phyloP scores from a whole-genome alignment of 1,139 yeast species.

The Candida freyschussii region DNA sequence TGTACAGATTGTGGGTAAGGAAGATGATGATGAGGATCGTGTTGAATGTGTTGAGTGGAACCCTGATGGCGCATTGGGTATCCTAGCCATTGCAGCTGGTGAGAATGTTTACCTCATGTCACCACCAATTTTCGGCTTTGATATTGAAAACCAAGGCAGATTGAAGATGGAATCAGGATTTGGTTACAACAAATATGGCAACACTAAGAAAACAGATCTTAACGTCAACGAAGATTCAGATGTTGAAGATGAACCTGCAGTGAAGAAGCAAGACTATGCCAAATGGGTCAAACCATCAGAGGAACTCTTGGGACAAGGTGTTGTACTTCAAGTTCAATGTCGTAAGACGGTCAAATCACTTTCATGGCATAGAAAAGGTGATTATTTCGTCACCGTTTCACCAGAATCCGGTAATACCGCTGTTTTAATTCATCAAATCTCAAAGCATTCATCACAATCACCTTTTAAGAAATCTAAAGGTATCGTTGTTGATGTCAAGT shows the following conservation, averaged over 20 bases:
- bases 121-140: slow-evolving; percentile 90
- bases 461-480: slow-evolving; percentile 95
- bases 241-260: slow-evolving; percentile 34
- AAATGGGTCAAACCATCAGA: slow-evolving; percentile 81
- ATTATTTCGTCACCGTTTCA: slow-evolving; percentile 88
- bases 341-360: slow-evolving; percentile 73
- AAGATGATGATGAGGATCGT: slow-evolving; percentile 52
- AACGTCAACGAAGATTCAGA: slow-evolving; percentile 30
- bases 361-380: slow-evolving; percentile 97
- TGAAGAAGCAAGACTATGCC: slow-evolving; percentile 55
- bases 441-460: slow-evolving; percentile 94
- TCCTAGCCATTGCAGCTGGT: slow-evolving; percentile 82
- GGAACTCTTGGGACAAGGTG: slow-evolving; percentile 60
- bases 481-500: slow-evolving; percentile 89
- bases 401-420: slow-evolving; percentile 88
- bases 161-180: slow-evolving; percentile 84
- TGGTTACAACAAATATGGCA: slow-evolving; percentile 80
- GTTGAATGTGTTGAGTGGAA: slow-evolving; percentile 88
- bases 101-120: slow-evolving; percentile 72
- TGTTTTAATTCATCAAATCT: slow-evolving; percentile 88
- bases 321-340: slow-evolving; percentile 65
- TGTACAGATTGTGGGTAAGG: slow-evolving; percentile 38
- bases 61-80: slow-evolving; percentile 67
- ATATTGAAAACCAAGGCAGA: slow-evolving; percentile 76
- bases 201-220: slow-evolving; percentile 41